Conservation (phyloP, 257 asterid genomes). For the Nicotiana obtusifolia region DNA sequence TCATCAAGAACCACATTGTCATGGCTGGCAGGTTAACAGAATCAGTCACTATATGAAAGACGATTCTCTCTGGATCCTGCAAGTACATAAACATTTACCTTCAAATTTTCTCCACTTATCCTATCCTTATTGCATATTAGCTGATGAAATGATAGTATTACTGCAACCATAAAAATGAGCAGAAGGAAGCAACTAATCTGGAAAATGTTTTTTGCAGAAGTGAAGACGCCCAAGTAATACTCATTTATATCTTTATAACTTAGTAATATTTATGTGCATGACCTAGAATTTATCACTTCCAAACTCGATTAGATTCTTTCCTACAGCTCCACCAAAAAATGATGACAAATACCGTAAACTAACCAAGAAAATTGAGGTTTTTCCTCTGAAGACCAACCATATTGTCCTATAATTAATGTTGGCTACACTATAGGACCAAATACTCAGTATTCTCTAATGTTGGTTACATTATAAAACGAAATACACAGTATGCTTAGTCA, state of each 20-base stretch:
- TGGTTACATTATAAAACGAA: background rate
- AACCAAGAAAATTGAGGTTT: background rate
- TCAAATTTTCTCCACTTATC: background rate
- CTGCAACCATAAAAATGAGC: background rate
- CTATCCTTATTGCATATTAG: background rate
- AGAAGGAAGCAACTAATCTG: background rate
- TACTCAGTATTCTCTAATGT: no score
- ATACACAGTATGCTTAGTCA: background rate
- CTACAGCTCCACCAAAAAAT: background rate
- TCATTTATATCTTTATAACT: background rate
- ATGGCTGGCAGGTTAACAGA: slow-evolving; percentile 74
- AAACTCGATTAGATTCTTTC: background rate
- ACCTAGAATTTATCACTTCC: background rate
- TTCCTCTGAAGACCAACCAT: background rate
- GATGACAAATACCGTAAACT: background rate
- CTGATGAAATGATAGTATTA: background rate
- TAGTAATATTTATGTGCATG: background rate
- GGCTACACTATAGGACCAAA: background rate
- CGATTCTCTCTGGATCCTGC: slow-evolving; percentile 72
- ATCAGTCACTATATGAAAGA: slow-evolving; percentile 84
- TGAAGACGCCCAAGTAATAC: background rate
- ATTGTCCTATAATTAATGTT: background rate
- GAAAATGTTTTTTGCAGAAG: background rate
- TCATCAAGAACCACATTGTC: slow-evolving; percentile 86
- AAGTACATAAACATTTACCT: slow-evolving; percentile 16